A percentile compares a stretch with the other conserved stretches of the same genome.
These are phyloP conservation scores for Umbilicus rupestris DNA, from an alignment of 164 flowering plant species.

Conservation along the genomic window DNA sequence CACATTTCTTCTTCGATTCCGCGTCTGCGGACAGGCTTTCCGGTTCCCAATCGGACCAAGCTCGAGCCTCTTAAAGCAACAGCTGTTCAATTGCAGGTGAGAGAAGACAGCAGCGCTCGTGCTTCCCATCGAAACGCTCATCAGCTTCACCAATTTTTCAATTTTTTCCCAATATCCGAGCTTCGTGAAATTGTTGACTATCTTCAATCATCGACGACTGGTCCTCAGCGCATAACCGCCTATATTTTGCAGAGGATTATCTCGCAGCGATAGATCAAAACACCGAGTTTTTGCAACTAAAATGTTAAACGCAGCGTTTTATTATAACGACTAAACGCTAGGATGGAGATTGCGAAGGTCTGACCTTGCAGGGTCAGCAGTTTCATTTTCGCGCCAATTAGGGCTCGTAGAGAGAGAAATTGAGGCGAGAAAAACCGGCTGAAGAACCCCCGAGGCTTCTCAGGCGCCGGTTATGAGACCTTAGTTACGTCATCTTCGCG, in stretches of 20 bases:
- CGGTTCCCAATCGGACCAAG: constrained; percentile 11
- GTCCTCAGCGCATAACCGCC: background rate
- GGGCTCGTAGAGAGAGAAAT: too few species aligned
- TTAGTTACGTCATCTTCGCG: too few species aligned
- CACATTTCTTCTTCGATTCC: constrained; percentile 13
- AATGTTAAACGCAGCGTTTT: background rate
- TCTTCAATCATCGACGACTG: constrained; percentile 5
- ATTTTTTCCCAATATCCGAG: background rate
- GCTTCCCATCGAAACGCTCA: constrained; percentile 30
- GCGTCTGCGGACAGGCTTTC: constrained; percentile 15
- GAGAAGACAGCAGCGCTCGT: constrained; percentile 33
- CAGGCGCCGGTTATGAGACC: too few species aligned
- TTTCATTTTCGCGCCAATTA: too few species aligned
- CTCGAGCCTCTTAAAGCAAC: constrained; percentile 19
- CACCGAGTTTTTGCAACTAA: background rate
- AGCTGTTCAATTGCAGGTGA: constrained; percentile 30
- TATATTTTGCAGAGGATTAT: background rate
- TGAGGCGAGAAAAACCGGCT: too few species aligned
- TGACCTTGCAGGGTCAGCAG: too few species aligned
- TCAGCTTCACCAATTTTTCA: background rate
- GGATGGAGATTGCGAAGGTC: too few species aligned
- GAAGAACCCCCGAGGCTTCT: too few species aligned
- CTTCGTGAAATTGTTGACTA: constrained; percentile 3
- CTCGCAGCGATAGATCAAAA: background rate
- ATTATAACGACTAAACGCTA: background rate